Evolutionary conservation across 768 basidiomycete genomes (phyloP), one percentile per base, ranked within the genome.

Genomic region (Panaeolus papilionaceus): DNA sequence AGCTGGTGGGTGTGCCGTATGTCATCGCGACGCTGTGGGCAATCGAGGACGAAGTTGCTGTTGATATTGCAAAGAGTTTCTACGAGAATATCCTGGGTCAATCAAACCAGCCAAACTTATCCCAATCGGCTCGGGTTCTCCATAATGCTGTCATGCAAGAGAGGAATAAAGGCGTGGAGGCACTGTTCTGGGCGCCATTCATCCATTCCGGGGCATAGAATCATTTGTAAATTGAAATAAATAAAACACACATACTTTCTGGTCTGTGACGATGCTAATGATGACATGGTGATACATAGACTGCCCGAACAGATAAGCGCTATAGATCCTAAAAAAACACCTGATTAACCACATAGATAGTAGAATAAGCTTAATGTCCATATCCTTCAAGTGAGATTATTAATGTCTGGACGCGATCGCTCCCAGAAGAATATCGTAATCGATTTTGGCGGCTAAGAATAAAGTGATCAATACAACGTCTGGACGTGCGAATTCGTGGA

Each of bases 381-480:
- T 28, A n/a, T 49, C 47, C 47, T 23, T 9, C 10, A n/a, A 33
- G 28, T 4, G 38, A 18, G 11, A 5, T 5, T 9, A 40, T 67
- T 66, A 74, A 54, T 73, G 73, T n/a, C 70, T 73, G 6, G 78
- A 77, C n/a, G 78, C 78, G 44, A 80, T 70, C 9, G 89, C 86
- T 8, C 87, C 82, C 20, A 90, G 76, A 40, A 90, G 78, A 33
- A 87, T 86, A 70, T 90, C 89, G 69, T 89, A 88, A 71, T 90
- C 89, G 39, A 86, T 79, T 79, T 91, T 90, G 64, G 89, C 90
- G 65, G 87, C 89, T 90, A 40, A 44, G 38, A 51, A 16, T 68
- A 54, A 20, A 81, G 79, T 16, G 76, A 51, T 68, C 28, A 65
- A 51, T 39, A 12, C 44, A 33, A 44, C 45, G 39, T 10, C 18